These are phyloP conservation scores for Combretum micranthum DNA, from an alignment of 345 rosid genomes.

Conservation along the genomic window DNA sequence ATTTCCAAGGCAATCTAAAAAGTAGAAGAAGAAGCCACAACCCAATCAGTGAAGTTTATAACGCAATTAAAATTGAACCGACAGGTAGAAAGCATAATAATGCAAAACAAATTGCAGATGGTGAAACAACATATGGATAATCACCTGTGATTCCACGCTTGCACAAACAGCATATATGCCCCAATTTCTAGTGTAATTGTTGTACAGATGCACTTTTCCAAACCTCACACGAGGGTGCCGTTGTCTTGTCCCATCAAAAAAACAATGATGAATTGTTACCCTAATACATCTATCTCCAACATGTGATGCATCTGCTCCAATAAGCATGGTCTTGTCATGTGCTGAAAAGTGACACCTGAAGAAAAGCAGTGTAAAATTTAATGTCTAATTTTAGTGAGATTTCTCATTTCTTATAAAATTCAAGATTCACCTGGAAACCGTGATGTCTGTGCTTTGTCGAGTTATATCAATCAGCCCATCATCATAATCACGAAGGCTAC, in stretches of 20 bases:
- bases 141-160: conserved; percentile 88
- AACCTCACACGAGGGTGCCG: conserved; percentile 93
- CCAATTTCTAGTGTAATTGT: conserved; percentile 88
- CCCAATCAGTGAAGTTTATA: no score
- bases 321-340: conserved; percentile 84
- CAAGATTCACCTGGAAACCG: conserved; percentile 63
- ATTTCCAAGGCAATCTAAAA: no score
- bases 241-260: conserved; percentile 82
- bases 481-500: conserved; percentile 76
- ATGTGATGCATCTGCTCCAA: conserved; percentile 82
- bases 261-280: conserved; percentile 94
- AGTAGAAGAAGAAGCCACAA: no score
- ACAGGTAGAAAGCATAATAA: no score
- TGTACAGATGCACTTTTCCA: conserved; percentile 77
- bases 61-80: no score
- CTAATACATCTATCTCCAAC: conserved; percentile 69
- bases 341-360: conserved; percentile 75
- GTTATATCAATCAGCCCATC: conserved; percentile 97
- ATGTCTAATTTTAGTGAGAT: neutral
- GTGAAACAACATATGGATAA: neutral
- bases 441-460: conserved; percentile 84
- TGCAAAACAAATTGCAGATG: neutral
- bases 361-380: conserved; percentile 1
- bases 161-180: conserved; percentile 91
- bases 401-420: neutral